Evolutionary conservation across 2,329 filamentous ascomycete genomes (phyloP).

Genomic region (Fusarium heterosporum): DNA sequence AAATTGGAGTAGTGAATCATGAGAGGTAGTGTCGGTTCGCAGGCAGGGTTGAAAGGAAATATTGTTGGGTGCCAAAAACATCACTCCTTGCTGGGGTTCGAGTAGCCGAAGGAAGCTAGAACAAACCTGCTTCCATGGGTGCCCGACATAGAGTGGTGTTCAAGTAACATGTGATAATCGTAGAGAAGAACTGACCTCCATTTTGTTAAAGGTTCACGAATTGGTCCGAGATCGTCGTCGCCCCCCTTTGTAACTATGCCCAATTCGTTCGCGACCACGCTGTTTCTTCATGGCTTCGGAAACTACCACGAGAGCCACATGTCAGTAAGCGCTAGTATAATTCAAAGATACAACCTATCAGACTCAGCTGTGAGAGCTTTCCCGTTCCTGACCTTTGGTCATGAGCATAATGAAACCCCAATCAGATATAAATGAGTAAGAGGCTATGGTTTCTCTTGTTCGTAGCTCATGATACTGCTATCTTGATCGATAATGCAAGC

Average conservation of each 20-base stretch:
- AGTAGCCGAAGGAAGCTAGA: conserved; percentile 20
- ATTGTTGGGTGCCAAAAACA: conserved; percentile 24
- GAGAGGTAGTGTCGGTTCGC: conserved; percentile 21
- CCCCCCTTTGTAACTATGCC: conserved; percentile 10
- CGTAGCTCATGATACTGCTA: too few relatives aligned
- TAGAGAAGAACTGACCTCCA: conserved; percentile 20
- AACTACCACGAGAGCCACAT: background rate
- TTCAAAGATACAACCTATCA: background rate
- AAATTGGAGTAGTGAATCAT: conserved; percentile 16
- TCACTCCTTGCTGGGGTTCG: conserved; percentile 20
- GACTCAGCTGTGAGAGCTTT: conserved; percentile 27
- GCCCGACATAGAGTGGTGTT: conserved; percentile 3
- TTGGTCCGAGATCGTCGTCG: conserved; percentile 4
- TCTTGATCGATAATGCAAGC: conserved; percentile 10
- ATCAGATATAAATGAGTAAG: too few relatives aligned
- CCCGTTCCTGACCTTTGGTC: conserved; percentile 17
- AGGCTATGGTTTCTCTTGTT: too few relatives aligned
- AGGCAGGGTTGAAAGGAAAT: conserved; percentile 17
- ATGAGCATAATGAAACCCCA: conserved; percentile 25
- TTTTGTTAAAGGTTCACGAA: conserved; percentile 22
- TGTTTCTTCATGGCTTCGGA: conserved; percentile 24
- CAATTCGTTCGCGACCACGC: conserved; percentile 17
- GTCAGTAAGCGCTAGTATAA: background rate
- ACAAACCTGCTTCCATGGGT: conserved; percentile 21
- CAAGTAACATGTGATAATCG: conserved; percentile 22